These are phyloP conservation scores for Lentinula novae-zelandiae DNA, from an alignment of 1,284 basidiomycete genomes.

Conservation along the genomic window DNA sequence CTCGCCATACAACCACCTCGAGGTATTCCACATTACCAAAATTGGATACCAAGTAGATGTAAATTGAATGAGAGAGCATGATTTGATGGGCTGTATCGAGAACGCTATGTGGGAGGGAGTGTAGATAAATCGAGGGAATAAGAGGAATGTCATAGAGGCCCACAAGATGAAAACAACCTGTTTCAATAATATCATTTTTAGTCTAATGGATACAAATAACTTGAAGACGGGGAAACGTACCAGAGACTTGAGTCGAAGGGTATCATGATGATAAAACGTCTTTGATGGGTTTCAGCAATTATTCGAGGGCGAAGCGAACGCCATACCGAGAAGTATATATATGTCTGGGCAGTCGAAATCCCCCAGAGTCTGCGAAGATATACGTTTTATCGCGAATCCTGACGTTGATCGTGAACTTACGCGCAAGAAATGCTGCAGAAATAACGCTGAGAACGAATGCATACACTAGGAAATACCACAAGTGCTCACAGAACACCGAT, in stretches of 20 bases:
- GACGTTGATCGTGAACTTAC: slow-evolving; percentile 1
- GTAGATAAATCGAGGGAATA: not conserved
- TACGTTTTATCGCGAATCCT: not conserved
- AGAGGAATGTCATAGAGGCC: not conserved
- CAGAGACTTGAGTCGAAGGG: not conserved
- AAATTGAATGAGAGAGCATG: slow-evolving; percentile 11
- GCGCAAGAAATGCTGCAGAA: slow-evolving; percentile 5
- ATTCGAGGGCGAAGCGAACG: not conserved
- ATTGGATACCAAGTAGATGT: slow-evolving; percentile 9
- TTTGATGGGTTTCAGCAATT: not conserved
- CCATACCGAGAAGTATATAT: slow-evolving; percentile 11
- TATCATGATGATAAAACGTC: not conserved
- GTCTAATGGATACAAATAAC: not conserved
- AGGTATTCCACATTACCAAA: slow-evolving; percentile 8
- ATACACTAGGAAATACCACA: not conserved
- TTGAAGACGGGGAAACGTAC: not conserved
- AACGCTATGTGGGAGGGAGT: not conserved
- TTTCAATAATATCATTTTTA: too few species aligned
- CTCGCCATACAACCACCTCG: slow-evolving; percentile 7
- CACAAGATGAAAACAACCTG: slow-evolving; percentile 14
- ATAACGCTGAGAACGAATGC: not conserved
- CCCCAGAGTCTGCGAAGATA: slow-evolving; percentile 9
- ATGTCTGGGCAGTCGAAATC: slow-evolving; percentile 9
- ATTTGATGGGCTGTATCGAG: slow-evolving; percentile 13
- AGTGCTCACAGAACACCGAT: slow-evolving; percentile 12